A percentile compares a stretch with the other conserved stretches of the same genome.
Conservation (phyloP, 2,329 filamentous ascomycete genomes). For the Chaetomiaceae sp. region DNA sequence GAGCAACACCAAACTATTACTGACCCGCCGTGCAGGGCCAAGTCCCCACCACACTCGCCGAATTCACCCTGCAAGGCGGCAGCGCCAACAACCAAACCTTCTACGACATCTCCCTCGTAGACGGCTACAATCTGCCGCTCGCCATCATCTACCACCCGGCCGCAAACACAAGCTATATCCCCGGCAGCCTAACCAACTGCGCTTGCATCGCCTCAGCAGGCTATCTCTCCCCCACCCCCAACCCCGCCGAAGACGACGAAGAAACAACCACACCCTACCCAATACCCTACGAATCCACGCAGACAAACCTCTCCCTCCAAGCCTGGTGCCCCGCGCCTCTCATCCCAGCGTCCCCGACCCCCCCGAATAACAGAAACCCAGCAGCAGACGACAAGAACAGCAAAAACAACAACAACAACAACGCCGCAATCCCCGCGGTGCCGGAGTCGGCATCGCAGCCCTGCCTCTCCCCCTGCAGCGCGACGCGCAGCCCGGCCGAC, state of each 20-base stretch:
- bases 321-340: slow-evolving; percentile 80
- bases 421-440: too few relatives aligned
- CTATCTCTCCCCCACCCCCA: slow-evolving; percentile 43
- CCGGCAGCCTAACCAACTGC: slow-evolving; percentile 71
- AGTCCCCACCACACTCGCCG: slow-evolving; percentile 70
- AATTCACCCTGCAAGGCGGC: slow-evolving; percentile 72
- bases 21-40: slow-evolving; percentile 50
- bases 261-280: slow-evolving; percentile 44
- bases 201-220: slow-evolving; percentile 70
- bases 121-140: slow-evolving; percentile 77
- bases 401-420: too few relatives aligned
- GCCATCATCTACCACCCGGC: slow-evolving; percentile 58
- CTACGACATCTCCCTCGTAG: slow-evolving; percentile 80
- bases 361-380: too few relatives aligned
- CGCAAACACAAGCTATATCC: slow-evolving; percentile 60
- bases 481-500: slow-evolving; percentile 60
- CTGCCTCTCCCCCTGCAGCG: slow-evolving; percentile 72
- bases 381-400: too few relatives aligned
- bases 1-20: too few relatives aligned
- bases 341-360: too few relatives aligned
- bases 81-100: slow-evolving; percentile 60
- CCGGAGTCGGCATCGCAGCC: too few relatives aligned
- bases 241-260: neutral
- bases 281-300: slow-evolving; percentile 58
- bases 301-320: slow-evolving; percentile 53